These are phyloP conservation scores for Aspergillus neoniger DNA, from an alignment of 2,329 filamentous ascomycete genomes.

Conservation along the genomic window DNA sequence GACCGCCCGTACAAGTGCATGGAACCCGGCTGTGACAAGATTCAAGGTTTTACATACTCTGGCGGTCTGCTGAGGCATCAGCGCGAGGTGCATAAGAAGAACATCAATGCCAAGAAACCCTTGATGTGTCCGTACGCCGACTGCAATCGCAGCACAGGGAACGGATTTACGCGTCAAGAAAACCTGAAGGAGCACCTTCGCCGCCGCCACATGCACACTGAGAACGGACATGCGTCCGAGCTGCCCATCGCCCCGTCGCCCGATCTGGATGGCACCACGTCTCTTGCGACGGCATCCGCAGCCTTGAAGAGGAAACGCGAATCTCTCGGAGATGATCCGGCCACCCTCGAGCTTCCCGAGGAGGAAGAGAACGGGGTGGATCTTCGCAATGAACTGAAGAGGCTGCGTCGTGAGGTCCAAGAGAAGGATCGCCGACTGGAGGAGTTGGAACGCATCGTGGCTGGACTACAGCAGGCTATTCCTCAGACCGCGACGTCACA, in stretches of 20 bases:
- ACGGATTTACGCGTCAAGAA: conserved; percentile 89
- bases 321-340: conserved; percentile 30
- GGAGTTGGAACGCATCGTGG: conserved; percentile 44
- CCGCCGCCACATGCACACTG: conserved; percentile 71
- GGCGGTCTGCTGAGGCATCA: conserved; percentile 87
- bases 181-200: conserved; percentile 93
- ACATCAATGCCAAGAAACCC: conserved; percentile 83
- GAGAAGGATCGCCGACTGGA: conserved; percentile 52
- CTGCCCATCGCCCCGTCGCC: conserved; percentile 33
- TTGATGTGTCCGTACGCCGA: conserved; percentile 82
- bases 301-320: conserved; percentile 40
- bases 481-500: conserved; percentile 31
- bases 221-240: conserved; percentile 34
- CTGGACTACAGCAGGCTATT: conserved; percentile 40
- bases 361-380: conserved; percentile 45
- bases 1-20: conserved; percentile 88
- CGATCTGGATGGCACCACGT: conserved; percentile 34
- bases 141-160: conserved; percentile 85
- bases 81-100: conserved; percentile 88
- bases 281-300: conserved; percentile 31
- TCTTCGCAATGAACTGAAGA: conserved; percentile 66
- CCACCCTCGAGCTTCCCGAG: conserved; percentile 29
- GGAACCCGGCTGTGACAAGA: conserved; percentile 81
- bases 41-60: conserved; percentile 92
- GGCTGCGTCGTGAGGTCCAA: conserved; percentile 65